These are phyloP conservation scores for Rubia tinctorum DNA, from an alignment of 305 asterid species.

Conservation along the genomic window DNA sequence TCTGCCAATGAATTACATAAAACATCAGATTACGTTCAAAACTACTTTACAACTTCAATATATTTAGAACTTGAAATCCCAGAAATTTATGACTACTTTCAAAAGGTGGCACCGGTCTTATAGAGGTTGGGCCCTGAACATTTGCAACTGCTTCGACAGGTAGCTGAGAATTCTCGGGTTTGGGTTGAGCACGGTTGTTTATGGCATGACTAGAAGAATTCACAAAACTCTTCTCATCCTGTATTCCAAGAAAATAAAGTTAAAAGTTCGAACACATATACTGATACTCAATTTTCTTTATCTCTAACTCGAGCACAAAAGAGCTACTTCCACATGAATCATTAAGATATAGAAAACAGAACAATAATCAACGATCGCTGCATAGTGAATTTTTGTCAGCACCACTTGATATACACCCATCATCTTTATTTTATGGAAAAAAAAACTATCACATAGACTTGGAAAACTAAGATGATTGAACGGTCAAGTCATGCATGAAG, in stretches of 20 bases:
- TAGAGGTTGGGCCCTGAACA: conserved; percentile 43
- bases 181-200: conserved; percentile 44
- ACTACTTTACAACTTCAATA: not conserved
- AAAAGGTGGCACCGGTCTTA: conserved; percentile 47
- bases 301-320: conserved; percentile 13
- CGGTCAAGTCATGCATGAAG: not conserved
- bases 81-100: conserved; percentile 59
- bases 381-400: not conserved
- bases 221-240: conserved; percentile 59
- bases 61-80: conserved; percentile 11
- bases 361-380: not conserved
- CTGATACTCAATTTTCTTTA: conserved; percentile 1
- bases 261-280: conserved; percentile 2
- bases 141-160: conserved; percentile 41
- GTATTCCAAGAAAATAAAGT: conserved; percentile 20
- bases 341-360: not conserved
- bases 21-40: conserved; percentile 1
- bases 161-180: conserved; percentile 55
- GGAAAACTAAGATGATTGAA: not conserved
- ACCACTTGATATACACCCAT: not conserved
- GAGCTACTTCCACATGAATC: not conserved
- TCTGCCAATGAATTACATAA: conserved; percentile 38
- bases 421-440: not conserved
- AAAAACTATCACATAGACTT: not conserved
- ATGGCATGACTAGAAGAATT: conserved; percentile 41